A percentile compares a stretch with the other conserved stretches of the same genome.
These are phyloP conservation scores for Mortierella sp. DNA, from an alignment of 371 early-diverging fungal genomes.

Conservation along the genomic window DNA sequence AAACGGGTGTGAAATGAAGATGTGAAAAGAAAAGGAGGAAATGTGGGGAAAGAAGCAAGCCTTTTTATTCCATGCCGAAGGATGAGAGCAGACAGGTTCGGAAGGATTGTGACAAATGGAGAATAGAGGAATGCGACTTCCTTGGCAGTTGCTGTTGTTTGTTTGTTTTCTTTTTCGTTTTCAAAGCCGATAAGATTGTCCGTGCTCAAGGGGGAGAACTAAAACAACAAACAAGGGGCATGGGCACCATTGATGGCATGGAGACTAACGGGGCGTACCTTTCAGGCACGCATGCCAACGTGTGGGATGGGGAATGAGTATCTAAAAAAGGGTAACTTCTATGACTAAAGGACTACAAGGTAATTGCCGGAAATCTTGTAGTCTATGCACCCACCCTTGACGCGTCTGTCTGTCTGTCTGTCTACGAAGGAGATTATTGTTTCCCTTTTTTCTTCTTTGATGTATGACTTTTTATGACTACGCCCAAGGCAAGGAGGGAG, in stretches of 20 bases:
- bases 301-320: background rate
- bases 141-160: background rate
- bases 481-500: background rate
- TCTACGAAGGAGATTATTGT: too few relatives aligned
- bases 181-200: background rate
- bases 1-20: background rate
- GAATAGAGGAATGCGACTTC: too few relatives aligned
- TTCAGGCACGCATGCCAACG: background rate
- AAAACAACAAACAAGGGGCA: background rate
- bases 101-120: conserved; percentile 7
- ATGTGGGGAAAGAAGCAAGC: conserved; percentile 10
- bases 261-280: background rate
- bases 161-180: background rate
- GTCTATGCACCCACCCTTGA: background rate
- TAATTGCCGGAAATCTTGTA: background rate
- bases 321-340: background rate
- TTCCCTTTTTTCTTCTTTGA: too few relatives aligned
- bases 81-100: background rate
- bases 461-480: too few relatives aligned
- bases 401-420: background rate
- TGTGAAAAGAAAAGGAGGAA: background rate
- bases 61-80: background rate
- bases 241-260: background rate
- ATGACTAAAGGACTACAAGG: background rate
- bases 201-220: background rate